Conservation (phyloP, 2,329 filamentous ascomycete genomes). For the Bipolaris gigantea region DNA sequence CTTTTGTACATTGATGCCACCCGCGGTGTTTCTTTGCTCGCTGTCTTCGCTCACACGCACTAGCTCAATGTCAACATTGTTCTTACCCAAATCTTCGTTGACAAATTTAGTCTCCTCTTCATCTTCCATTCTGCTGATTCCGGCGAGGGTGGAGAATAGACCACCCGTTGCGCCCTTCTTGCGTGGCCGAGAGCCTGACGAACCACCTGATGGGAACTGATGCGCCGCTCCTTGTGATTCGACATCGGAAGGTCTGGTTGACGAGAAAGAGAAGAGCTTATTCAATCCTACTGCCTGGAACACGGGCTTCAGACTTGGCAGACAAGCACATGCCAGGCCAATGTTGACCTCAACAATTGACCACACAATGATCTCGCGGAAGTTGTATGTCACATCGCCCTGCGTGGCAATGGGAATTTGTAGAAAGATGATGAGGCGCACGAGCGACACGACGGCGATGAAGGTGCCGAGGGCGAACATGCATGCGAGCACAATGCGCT, state of each 20-base stretch:
- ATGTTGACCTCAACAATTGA: constrained; percentile 29
- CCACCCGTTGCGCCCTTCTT: constrained; percentile 28
- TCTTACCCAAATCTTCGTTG: constrained; percentile 12
- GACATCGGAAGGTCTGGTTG: constrained; percentile 17
- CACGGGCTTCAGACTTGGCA: constrained; percentile 24
- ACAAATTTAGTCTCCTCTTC: constrained; percentile 24
- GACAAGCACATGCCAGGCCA: constrained; percentile 27
- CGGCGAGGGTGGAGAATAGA: constrained; percentile 26
- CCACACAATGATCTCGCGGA: constrained; percentile 32
- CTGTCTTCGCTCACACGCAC: constrained; percentile 11
- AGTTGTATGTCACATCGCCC: constrained; percentile 29
- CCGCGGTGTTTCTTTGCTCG: not conserved
- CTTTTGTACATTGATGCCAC: constrained; percentile 10
- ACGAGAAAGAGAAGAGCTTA: constrained; percentile 23
- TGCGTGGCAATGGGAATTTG: constrained; percentile 22
- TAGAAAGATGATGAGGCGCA: constrained; percentile 29
- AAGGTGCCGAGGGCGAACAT: constrained; percentile 32
- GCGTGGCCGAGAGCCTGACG: constrained; percentile 3
- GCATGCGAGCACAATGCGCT: constrained; percentile 25
- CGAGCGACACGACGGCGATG: constrained; percentile 26
- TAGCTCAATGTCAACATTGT: constrained; percentile 12
- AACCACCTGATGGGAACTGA: not conserved
- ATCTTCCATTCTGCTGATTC: constrained; percentile 16
- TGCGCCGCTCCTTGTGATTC: constrained; percentile 11
- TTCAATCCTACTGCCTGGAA: constrained; percentile 21